Conservation (phyloP, 768 basidiomycete species). For the Cytidiella melzeri region DNA sequence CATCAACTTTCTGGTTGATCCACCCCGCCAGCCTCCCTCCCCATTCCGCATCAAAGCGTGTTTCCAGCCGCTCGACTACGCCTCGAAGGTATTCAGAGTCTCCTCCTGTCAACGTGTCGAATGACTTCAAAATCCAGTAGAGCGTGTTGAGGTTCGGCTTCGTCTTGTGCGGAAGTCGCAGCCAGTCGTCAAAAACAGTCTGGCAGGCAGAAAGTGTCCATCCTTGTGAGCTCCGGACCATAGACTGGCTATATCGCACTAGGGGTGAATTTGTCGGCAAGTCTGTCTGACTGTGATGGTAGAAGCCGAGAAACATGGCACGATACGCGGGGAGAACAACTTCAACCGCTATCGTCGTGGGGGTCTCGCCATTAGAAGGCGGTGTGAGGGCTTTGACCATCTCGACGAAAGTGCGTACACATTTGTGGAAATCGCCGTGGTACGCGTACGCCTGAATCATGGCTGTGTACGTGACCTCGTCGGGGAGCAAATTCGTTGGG, state of each 20-base stretch:
- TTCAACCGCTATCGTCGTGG: conserved; percentile 32
- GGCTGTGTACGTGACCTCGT: conserved; percentile 59
- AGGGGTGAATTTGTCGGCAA: background rate
- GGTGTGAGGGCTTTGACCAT: conserved; percentile 41
- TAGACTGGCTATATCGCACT: background rate
- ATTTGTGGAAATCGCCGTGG: conserved; percentile 54
- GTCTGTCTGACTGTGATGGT: conserved; percentile 40
- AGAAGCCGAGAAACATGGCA: conserved; percentile 71
- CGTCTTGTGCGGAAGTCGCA: conserved; percentile 43
- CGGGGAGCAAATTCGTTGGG: conserved; percentile 40
- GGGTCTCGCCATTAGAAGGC: conserved; percentile 24
- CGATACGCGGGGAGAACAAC: conserved; percentile 44
- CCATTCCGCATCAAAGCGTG: conserved; percentile 42
- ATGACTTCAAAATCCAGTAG: conserved; percentile 67
- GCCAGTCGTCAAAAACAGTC: conserved; percentile 54
- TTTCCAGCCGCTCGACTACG: conserved; percentile 53
- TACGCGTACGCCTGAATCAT: conserved; percentile 70
- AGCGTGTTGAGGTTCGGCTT: conserved; percentile 41
- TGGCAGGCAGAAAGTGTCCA: conserved; percentile 60
- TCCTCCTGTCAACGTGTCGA: conserved; percentile 49
- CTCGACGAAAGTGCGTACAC: conserved; percentile 57
- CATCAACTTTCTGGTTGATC: conserved; percentile 25
- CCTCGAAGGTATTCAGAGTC: conserved; percentile 44
- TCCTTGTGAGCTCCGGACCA: background rate
- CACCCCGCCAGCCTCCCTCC: conserved; percentile 40